Conservation (phyloP, 192 early-diverging fungal species). For the Entomortierella chlamydospora region DNA sequence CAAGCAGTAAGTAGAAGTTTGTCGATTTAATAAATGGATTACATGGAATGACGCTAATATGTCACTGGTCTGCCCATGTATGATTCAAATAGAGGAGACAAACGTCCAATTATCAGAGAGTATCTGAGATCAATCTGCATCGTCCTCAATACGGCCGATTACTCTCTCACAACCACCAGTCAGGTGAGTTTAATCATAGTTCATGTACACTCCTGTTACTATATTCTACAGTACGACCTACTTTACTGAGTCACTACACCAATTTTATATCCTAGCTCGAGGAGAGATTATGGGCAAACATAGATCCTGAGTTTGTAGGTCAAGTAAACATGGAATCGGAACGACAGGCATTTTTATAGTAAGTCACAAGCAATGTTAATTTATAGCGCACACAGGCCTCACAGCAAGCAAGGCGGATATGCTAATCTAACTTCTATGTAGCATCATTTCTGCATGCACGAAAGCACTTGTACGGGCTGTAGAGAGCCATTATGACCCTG, state of each 20-base stretch:
- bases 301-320: constrained; percentile 74
- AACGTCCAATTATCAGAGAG: constrained; percentile 68
- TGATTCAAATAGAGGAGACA: constrained; percentile 66
- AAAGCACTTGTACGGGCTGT: constrained; percentile 74
- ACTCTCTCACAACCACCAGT: constrained; percentile 85
- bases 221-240: too few relatives aligned
- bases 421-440: constrained; percentile 33
- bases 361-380: constrained; percentile 15
- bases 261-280: constrained; percentile 74
- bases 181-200: constrained; percentile 61
- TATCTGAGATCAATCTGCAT: constrained; percentile 78
- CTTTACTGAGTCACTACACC: not conserved
- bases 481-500: constrained; percentile 75
- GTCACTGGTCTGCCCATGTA: not conserved
- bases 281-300: constrained; percentile 87
- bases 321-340: constrained; percentile 81
- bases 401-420: too few relatives aligned
- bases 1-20: constrained; percentile 57
- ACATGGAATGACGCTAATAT: not conserved
- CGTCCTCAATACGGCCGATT: constrained; percentile 96
- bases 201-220: too few relatives aligned
- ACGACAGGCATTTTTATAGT: constrained; percentile 84
- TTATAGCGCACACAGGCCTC: too few relatives aligned
- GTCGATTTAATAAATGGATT: not conserved
- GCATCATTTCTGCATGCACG: constrained; percentile 73